These are phyloP conservation scores for Didymellaceae sp. DNA, from an alignment of 2,329 filamentous ascomycete genomes.

Conservation along the genomic window DNA sequence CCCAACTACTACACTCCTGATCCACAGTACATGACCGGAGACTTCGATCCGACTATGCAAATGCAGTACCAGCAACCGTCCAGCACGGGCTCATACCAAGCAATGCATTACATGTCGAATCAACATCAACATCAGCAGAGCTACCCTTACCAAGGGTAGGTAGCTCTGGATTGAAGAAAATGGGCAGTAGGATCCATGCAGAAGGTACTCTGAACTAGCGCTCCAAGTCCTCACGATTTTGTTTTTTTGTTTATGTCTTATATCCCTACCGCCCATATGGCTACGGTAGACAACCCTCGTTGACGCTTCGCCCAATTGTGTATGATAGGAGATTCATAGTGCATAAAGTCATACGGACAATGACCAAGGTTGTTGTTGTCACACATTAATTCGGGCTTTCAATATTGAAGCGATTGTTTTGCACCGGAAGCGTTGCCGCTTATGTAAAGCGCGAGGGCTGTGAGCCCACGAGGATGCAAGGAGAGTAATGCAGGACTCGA, in stretches of 20 bases:
- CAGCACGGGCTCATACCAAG: conserved; percentile 33
- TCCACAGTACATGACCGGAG: conserved; percentile 35
- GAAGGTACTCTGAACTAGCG: no score
- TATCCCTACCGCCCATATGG: conserved; percentile 17
- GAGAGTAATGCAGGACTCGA: conserved; percentile 13
- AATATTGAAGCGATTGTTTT: background rate
- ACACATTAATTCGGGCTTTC: no score
- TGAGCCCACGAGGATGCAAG: background rate
- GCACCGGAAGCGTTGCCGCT: background rate
- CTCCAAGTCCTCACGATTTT: conserved; percentile 5
- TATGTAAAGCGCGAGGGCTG: background rate
- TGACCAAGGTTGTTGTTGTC: background rate
- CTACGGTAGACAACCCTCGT: conserved; percentile 14
- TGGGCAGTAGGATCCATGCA: no score
- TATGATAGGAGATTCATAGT: conserved; percentile 6
- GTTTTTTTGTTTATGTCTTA: background rate
- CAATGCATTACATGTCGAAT: conserved; percentile 41
- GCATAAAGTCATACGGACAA: conserved; percentile 4
- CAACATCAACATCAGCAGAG: conserved; percentile 34
- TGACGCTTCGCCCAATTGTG: conserved; percentile 1
- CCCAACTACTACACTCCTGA: conserved; percentile 43
- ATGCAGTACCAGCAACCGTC: conserved; percentile 40
- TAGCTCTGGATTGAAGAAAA: no score
- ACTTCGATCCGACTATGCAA: conserved; percentile 34
- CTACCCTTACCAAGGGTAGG: conserved; percentile 33